Evolutionary conservation across 1,139 yeast genomes (phyloP).

Genomic region (Taphrina populina): DNA sequence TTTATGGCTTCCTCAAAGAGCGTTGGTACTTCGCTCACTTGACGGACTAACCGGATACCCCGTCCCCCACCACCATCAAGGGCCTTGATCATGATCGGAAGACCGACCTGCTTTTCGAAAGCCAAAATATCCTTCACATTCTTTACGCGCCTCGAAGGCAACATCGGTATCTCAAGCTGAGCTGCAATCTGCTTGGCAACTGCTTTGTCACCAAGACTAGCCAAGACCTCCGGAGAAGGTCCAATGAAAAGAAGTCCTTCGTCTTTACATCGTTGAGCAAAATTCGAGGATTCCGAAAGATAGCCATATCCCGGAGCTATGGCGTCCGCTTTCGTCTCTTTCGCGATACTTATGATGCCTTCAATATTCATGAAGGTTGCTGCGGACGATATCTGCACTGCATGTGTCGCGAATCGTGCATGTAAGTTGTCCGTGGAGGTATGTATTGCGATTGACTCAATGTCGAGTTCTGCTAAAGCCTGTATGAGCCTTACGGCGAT

Average conservation of each 20-base stretch:
- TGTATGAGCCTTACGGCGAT: conserved; percentile 91
- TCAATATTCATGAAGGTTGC: conserved; percentile 85
- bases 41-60: conserved; percentile 89
- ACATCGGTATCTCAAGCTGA: conserved; percentile 85
- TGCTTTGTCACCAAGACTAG: conserved; percentile 89
- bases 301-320: conserved; percentile 97
- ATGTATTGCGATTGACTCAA: conserved; percentile 96
- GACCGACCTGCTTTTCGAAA: conserved; percentile 74
- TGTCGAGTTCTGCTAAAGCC: conserved; percentile 86
- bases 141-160: conserved; percentile 88
- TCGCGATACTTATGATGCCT: conserved; percentile 81
- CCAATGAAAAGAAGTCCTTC: conserved; percentile 92
- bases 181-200: conserved; percentile 93
- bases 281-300: conserved; percentile 92
- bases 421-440: conserved; percentile 94
- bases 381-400: conserved; percentile 69
- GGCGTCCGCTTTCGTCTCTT: conserved; percentile 79
- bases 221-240: conserved; percentile 57
- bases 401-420: conserved; percentile 86
- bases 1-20: conserved; percentile 36
- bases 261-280: conserved; percentile 76
- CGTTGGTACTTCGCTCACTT: conserved; percentile 65
- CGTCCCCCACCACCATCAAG: conserved; percentile 99
- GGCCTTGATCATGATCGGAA: conserved; percentile 93
- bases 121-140: conserved; percentile 68